Evolutionary conservation across 805 yeast genomes (phyloP), one percentile per base, ranked within the genome.

Genomic region (Saccharomycopsis sp.): DNA sequence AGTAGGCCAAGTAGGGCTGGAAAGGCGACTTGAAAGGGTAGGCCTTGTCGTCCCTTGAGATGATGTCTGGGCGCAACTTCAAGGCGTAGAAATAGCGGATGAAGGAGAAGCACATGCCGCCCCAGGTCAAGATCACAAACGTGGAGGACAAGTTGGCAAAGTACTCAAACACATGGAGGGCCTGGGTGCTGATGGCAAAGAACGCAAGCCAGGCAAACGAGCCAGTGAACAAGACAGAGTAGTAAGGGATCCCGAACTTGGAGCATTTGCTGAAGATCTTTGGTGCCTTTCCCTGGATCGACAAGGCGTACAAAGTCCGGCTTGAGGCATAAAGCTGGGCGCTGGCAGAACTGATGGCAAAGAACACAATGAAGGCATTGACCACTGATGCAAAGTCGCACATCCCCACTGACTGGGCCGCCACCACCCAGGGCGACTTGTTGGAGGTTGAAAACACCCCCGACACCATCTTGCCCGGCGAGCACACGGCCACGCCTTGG

Each of bases 41-140:
- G 1, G 76, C 60, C 19, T 70, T 66, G 53, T 75, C 82, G 49
- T 75, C 69, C 50, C 87, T 64, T 34, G 73, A 65, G 26, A 77
- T 72, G 39, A 79, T 75, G 53, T 80, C 86, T 1, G 80, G 78
- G 34, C 87, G 60, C 39, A 63, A 58, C 48, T 68, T 66, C 47
- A 80, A 58, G 0, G 83, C 88, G 47, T 67, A 72, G 56, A 70
- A 76, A 52, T 80, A 80, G 39, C 88, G 59, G 29, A 80, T 55
- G 53, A 68, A 81, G 2, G 85, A 66, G 13, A 77, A 53, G 50
- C 81, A 75, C 71, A 80, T 73, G 4, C 85, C 82, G 49, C 68
- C 60, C 95, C 95, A 86, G 32, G 82, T 85, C 26, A 86, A 59
- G 39, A 85, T 71, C 0, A 87, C 88, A 1, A 88, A 71, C 0